Base-by-base conservation (phyloP, 2,329 filamentous ascomycete genomes). In the Cordyceps militaris region DNA sequence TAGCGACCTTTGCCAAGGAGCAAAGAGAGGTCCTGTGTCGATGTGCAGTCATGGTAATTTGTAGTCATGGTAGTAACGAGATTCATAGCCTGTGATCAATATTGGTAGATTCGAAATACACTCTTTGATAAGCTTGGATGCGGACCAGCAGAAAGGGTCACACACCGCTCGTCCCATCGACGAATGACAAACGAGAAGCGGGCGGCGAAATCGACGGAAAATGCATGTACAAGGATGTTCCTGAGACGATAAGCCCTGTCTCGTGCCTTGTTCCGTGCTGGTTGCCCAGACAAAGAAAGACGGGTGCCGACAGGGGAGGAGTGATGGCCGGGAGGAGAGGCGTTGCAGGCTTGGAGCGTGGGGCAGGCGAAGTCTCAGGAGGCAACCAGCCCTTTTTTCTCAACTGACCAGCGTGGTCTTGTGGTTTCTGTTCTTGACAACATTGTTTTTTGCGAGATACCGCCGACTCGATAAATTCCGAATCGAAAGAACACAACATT, bases 271-370 rank as follows among this genome's bases (percentile, higher is more conserved):
- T 52, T 43, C 23, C 21, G 42, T 63, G 57, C 60, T 60, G 59
- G 67, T 69, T 69, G 67, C 67, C 70, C 69, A 63, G 70, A 68
- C 70, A 71, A 67, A 63, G 59, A 71, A 66, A 63, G 58, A 64
- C 66, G 63, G 63, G 64, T 44, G 64, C 62, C 38, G 47, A 57
- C 55, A 57, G 55, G 55, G 40, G 46, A 57, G 38, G 38, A 51
- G 38, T 36, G 36, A 50, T 34, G 38, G 47, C n/a, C n/a, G 30
- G 43, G 40, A 48, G 32, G 19, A 51, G 40, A 32, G 47, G 36
- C 13, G 40, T 34, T 23, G 46, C 46, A 38, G 36, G 32, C 43
- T 34, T 40, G 13, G 16, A 36, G 34, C 50, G 57, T 54, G 50
- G 57, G 50, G 57, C 57, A 28, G 36, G 16, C 32, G 55, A 57